These are phyloP conservation scores for Lactifluus volemus DNA, from an alignment of 768 basidiomycete genomes.

Conservation along the genomic window DNA sequence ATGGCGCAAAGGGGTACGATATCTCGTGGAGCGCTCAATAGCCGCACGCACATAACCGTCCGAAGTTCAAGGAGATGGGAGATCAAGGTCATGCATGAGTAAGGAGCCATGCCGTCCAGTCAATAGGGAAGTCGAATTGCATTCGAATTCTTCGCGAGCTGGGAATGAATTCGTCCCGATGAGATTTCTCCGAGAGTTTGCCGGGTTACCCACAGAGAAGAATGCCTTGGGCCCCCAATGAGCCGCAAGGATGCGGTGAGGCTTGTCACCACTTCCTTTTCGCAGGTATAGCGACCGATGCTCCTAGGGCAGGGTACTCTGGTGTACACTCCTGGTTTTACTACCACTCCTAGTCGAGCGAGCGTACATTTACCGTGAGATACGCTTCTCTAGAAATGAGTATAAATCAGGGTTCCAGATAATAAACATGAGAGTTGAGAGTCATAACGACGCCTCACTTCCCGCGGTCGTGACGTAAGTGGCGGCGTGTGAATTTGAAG, in stretches of 20 bases:
- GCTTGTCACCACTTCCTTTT: neutral
- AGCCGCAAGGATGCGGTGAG: neutral
- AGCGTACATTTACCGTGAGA: neutral
- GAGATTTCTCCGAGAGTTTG: neutral
- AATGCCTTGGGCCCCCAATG: neutral
- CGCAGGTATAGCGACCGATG: neutral
- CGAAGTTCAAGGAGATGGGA: conserved; percentile 14
- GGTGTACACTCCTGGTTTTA: neutral
- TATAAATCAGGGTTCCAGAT: neutral
- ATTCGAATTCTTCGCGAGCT: neutral
- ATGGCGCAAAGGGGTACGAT: conserved; percentile 1
- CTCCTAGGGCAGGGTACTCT: neutral
- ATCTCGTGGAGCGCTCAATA: conserved; percentile 1
- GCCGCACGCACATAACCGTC: conserved; percentile 11
- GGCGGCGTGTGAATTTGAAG: neutral
- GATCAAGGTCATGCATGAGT: neutral
- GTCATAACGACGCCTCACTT: too few species aligned
- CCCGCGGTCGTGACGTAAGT: neutral
- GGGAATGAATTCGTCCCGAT: neutral
- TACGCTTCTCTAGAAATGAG: neutral
- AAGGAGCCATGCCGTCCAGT: neutral
- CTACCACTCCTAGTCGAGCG: neutral
- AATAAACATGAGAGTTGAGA: neutral
- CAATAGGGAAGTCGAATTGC: conserved; percentile 3
- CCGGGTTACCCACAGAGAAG: neutral